Evolutionary conservation across 495 filamentous ascomycete species (phyloP), one percentile per base, ranked within the genome.

Genomic region (Penicillium salamii): DNA sequence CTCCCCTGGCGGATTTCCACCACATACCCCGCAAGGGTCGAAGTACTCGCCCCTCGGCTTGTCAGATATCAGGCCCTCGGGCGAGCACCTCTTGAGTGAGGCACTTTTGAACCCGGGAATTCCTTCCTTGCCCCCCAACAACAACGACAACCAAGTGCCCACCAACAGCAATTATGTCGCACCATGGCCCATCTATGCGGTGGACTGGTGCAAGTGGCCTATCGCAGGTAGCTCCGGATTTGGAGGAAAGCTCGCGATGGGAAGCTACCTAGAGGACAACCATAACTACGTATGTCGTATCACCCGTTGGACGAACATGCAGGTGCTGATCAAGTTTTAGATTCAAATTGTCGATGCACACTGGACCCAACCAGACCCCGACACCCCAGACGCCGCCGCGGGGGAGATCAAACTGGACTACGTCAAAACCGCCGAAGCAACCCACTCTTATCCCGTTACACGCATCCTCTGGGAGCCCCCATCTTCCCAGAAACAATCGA

Each of bases 151-250:
- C 15, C 72, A 78, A 29, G 61, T 80, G 5, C 75, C 83, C 0
- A 79, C 78, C 7, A 89, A 87, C 57, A 86, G 91, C 71, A 96
- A 92, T 57, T 97, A 97, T 67, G 74, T 97, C 54, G 91, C 91
- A 5, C 91, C 91, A 2, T 99, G 93, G 89, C 85, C 89, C 31
- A 85, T 95, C 32, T 97, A 96, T 67, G 91, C 95, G 7, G 88
- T 95, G 53, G 95, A 99, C 74, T 99, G 95, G 95, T 99, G 93
- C 69, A 97, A 97, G 70, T 99, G 95, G 95, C 80, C 86, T n/a
- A 82, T 91, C 2, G 80, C 85, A 31, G 81, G 80, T 24, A 83
- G 62, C 21, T 67, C 67, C 5, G 71, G 84, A 42, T 90, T 89
- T 45, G 84, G 81, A 8, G 93, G 93, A 18, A 97, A 97, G 62